Percentiles rank a stretch among this genome's conserved stretches.
These are phyloP conservation scores for Mucor lusitanicus DNA, from an alignment of 371 early-diverging fungal genomes.

Conservation along the genomic window DNA sequence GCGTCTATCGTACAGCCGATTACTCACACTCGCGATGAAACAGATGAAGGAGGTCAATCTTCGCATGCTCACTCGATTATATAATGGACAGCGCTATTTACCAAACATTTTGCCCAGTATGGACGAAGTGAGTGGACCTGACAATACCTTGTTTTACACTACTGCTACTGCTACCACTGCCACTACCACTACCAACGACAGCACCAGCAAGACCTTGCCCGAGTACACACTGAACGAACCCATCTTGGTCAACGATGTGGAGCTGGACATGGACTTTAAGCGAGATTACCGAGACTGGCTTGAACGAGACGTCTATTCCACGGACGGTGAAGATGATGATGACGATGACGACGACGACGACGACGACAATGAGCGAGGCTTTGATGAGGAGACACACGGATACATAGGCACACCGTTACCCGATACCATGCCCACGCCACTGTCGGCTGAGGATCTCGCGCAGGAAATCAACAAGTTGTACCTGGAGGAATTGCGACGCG, in stretches of 20 bases:
- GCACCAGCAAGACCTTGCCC: constrained; percentile 7
- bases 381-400: neutral
- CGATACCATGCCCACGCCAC: constrained; percentile 6
- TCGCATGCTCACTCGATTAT: constrained; percentile 61
- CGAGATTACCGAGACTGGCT: constrained; percentile 71
- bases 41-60: constrained; percentile 68
- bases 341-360: constrained; percentile 18
- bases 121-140: constrained; percentile 29
- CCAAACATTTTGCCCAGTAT: constrained; percentile 39
- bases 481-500: constrained; percentile 25
- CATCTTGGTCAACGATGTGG: constrained; percentile 22
- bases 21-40: neutral
- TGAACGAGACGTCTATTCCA: constrained; percentile 56
- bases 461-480: constrained; percentile 35
- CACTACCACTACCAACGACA: neutral
- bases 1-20: neutral
- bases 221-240: constrained; percentile 24
- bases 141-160: constrained; percentile 8
- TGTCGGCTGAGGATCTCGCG: constrained; percentile 19
- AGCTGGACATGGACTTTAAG: constrained; percentile 53
- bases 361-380: neutral
- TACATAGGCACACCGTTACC: constrained; percentile 21
- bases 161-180: neutral
- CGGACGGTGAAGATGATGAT: constrained; percentile 12
- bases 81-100: constrained; percentile 67